A percentile compares a stretch with the other conserved stretches of the same genome.
Conservation (phyloP, 495 filamentous ascomycete species). For the Penicillium malachiteum region DNA sequence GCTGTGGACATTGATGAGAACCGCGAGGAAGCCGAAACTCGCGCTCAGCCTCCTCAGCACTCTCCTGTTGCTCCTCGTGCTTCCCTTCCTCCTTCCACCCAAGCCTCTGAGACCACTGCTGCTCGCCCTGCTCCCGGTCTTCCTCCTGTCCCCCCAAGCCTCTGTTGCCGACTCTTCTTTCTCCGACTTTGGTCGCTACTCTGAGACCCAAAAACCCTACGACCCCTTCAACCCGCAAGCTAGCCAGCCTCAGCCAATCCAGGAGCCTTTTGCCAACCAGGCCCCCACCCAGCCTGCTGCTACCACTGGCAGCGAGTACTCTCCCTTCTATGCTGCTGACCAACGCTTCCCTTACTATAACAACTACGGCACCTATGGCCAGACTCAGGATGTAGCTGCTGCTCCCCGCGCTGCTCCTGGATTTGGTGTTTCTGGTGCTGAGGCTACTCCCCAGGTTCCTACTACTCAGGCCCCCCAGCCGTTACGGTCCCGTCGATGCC, state of each 20-base stretch:
- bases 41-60: conserved; percentile 89
- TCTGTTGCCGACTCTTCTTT: conserved; percentile 50
- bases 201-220: conserved; percentile 76
- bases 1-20: conserved; percentile 86
- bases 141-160: conserved; percentile 63
- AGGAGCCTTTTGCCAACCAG: conserved; percentile 59
- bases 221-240: conserved; percentile 83
- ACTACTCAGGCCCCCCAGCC: conserved; percentile 64
- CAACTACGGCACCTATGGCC: conserved; percentile 75
- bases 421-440: conserved; percentile 70
- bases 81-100: conserved; percentile 75
- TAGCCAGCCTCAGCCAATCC: conserved; percentile 61
- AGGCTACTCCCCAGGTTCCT: conserved; percentile 73
- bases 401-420: conserved; percentile 61
- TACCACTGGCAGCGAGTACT: conserved; percentile 75
- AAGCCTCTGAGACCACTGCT: conserved; percentile 57
- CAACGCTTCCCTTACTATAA: conserved; percentile 78
- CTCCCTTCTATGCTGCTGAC: conserved; percentile 84
- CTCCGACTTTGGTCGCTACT: conserved; percentile 66
- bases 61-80: conserved; percentile 91
- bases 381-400: conserved; percentile 73
- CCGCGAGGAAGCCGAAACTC: conserved; percentile 90
- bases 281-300: conserved; percentile 48
- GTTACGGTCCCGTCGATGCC: conserved; percentile 71
- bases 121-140: conserved; percentile 67